Base-by-base conservation (phyloP, 2,329 filamentous ascomycete genomes). In the Colletotrichum scovillei region DNA sequence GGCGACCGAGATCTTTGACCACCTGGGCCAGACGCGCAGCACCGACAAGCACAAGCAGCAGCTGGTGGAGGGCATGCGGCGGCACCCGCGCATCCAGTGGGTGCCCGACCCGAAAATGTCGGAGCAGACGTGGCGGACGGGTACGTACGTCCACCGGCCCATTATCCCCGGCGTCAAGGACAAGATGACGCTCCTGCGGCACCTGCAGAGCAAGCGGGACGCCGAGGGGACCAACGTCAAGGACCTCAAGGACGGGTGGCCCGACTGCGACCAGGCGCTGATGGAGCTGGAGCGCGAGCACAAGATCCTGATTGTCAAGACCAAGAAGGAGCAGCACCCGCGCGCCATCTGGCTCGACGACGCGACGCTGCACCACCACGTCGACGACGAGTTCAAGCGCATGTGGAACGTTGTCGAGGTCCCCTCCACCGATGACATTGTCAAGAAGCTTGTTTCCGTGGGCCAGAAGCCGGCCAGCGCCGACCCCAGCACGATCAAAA, bases 211-310 rank as follows among this genome's bases (percentile, higher is more conserved):
- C 67, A 95, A 95, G 83, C 91, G 90, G 65, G 95, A 95, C 72
- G 94, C 94, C 1, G 91, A 93, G 76, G 95, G 94, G 14, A 90
- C 98, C 67, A 89, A 88, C 49, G 94, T 98, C 75, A 95, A 95
- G 81, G 95, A 98, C 78, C 89, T 99, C 74, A 97, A 98, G 84
- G 97, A 99, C 81, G 97, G 97, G 75, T 99, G 97, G 97, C 92
- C 93, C 28, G 92, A 93, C 78, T 97, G 95, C 79, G 92, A 95
- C 74, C 90, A 92, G 24, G 90, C 93, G 11, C 93, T 99, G 80
- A 90, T 93, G 75, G 87, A 90, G 77, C 88, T 99, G 64, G 96
- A 98, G 85, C 84, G 84, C 53, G 90, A 94, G 80, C 92, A 95
- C 79, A 92, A 93, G 82, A 88, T 98, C 58, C 88, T 98, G 46